A percentile compares a stretch with the other conserved stretches of the same genome.
phyloP scores from a whole-genome alignment of 2,329 filamentous ascomycete genomes.

The Amauroascus verrucosus region DNA sequence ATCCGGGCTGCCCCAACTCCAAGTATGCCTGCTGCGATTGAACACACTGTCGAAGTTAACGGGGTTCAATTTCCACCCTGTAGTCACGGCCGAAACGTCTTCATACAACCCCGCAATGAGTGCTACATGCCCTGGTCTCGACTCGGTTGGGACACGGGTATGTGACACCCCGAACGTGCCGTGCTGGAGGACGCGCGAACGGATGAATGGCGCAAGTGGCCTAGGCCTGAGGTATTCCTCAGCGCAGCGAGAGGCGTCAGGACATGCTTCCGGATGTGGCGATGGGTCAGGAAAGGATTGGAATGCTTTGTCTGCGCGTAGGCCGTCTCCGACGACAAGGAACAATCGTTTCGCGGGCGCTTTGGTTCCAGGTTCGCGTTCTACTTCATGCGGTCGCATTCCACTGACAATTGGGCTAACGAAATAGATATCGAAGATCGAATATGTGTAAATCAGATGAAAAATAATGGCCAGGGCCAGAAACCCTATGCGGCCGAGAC shows the following conservation, averaged over 20 bases:
- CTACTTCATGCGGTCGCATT: conserved; percentile 71
- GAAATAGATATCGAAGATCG: conserved; percentile 98
- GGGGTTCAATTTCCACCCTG: conserved; percentile 96
- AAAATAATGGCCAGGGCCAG: conserved; percentile 81
- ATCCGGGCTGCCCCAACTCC: conserved; percentile 98
- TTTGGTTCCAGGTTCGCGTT: conserved; percentile 48
- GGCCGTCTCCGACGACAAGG: conserved; percentile 90
- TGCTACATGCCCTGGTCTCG: conserved; percentile 88
- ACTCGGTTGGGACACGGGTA: conserved; percentile 93
- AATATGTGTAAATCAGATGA: conserved; percentile 85
- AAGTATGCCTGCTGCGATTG: conserved; percentile 91
- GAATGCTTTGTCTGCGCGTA: conserved; percentile 96
- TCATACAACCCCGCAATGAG: conserved; percentile 95
- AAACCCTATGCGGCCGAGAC: conserved; percentile 65
- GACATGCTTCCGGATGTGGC: conserved; percentile 32
- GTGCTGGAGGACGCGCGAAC: conserved; percentile 75
- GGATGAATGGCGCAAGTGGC: conserved; percentile 80
- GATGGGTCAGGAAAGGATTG: conserved; percentile 86
- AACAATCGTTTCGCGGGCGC: conserved; percentile 83
- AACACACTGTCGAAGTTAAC: conserved; percentile 99
- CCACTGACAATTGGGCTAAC: conserved; percentile 94
- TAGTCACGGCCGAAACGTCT: conserved; percentile 93
- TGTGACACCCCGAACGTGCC: conserved; percentile 97
- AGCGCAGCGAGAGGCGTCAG: conserved; percentile 40
- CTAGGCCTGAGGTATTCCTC: conserved; percentile 59